Evolutionary conservation across 805 yeast species (phyloP), one percentile per base, ranked within the genome.

Genomic region (Naumovozyma castellii): DNA sequence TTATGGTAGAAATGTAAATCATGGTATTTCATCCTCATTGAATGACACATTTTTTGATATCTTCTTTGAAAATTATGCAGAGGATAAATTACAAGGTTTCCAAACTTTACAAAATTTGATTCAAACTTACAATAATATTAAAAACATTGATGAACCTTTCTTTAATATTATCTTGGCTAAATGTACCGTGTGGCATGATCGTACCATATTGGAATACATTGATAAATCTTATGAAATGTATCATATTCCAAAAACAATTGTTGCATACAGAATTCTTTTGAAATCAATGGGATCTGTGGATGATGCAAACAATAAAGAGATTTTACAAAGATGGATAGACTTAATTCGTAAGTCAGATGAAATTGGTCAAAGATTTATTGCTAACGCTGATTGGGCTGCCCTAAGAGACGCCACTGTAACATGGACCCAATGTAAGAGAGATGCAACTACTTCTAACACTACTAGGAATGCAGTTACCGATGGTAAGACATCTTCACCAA

Each of bases 381-480:
- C 90, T 5, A 78, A 76, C 56, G 90, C 92, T 9, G 90, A 82
- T 62, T 83, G 90, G 90, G 80, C 84, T 31, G 82, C 90, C 2
- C 60, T 84, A 42, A 75, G 88, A 64, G 87, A 80, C 57, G 84
- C 90, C 16, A 83, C 92, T 4, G 59, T 61, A 8, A 59, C 64
- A 4, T 61, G 63, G 63, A 53, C 64, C 17, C 64, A 59, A 42
- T 43, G 42, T 6, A 43, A 54, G 31, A 35, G 45, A 17, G 50
- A 47, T 18, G 32, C 37, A 18, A 35, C 37, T 4, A 33, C 41
- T 18, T 19, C 42, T n/a, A 44, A 40, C 15, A 32, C 37, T 15
- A 32, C 36, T n/a, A 12, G 32, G 5, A 30, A 15, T 22, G 46
- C n/a, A n/a, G n/a, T n/a, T n/a, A n/a, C n/a, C n/a, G n/a, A n/a